Evolutionary conservation across 768 basidiomycete genomes (phyloP), one percentile per base, ranked within the genome.

Genomic region (Porphyrellus cyaneotinctus): DNA sequence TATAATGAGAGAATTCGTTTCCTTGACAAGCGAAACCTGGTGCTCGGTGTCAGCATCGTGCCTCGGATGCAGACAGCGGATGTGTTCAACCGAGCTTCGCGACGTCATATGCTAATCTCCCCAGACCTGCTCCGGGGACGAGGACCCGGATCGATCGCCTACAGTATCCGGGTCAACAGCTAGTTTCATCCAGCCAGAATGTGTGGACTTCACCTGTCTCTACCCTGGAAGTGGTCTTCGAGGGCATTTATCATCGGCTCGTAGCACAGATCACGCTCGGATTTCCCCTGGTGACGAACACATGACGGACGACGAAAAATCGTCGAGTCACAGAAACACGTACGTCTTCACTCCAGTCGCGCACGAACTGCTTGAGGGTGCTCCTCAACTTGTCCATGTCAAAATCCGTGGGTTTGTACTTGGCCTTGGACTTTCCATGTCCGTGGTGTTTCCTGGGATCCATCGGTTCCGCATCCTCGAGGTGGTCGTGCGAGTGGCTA

Each of bases 1-100:
- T 95, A 69, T 91, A 92, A 58, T 95, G 88, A 30, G 91, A 93
- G 66, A 97, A 97, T 69, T 98, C 95, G 65, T 97, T 97, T 20
- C 89, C 94, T 69, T 95, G 94, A 58, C 88, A 92, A 72, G 31
- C 20, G 20, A 22, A 38, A 22, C 37, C 37, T 38, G 75, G 47
- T 10, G 43, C 1, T 41, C 44, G 35, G 12, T 14, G 38, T 57
- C n/a, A 54, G 38, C 9, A n/a, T 20, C 14, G 6, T n/a, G 20
- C 26, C 4, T 42, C 20, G 14, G 47, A 14, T 6, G 4, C 3
- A 32, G 20, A 49, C 13, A 43, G 44, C 43, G 36, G 31, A 37
- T 45, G 26, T 32, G 43, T 54, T 75, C 31, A 61, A 91, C 92
- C 94, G 49, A 87, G 26, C 30, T 78, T 81, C 6, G 92, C 91